Conservation (phyloP, 306 rosid species). For the Medicago ruthenica region DNA sequence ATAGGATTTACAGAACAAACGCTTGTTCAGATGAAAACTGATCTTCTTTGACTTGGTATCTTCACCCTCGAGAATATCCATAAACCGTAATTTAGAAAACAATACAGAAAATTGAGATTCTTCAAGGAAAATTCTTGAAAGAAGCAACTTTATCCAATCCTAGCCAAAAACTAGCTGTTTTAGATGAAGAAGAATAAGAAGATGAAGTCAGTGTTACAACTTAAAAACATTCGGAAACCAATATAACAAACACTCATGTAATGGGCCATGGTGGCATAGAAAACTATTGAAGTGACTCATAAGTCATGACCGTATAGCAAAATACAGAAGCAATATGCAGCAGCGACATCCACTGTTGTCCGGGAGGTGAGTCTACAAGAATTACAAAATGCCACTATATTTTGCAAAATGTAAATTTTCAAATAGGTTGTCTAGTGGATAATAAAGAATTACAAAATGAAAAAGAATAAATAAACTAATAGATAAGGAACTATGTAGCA, state of each 20-base stretch:
- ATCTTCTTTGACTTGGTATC: slow-evolving; percentile 29
- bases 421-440: too few relatives aligned
- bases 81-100: slow-evolving; percentile 49
- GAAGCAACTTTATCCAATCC: slow-evolving; percentile 74
- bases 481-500: too few relatives aligned
- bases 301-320: slow-evolving; percentile 18
- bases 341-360: not conserved
- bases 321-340: slow-evolving; percentile 5
- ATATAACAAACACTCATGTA: not conserved
- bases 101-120: slow-evolving; percentile 56
- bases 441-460: too few relatives aligned
- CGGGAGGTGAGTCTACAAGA: not conserved
- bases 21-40: slow-evolving; percentile 59
- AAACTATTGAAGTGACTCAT: slow-evolving; percentile 6
- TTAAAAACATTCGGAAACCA: not conserved
- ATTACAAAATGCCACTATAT: not conserved
- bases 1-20: slow-evolving; percentile 56
- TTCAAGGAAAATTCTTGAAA: slow-evolving; percentile 70
- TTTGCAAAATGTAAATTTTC: not conserved
- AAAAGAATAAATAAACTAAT: too few relatives aligned
- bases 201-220: slow-evolving; percentile 15
- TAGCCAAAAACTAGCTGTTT: slow-evolving; percentile 69
- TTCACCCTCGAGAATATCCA: slow-evolving; percentile 37
- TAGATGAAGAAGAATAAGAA: slow-evolving; percentile 18
- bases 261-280: not conserved